These are phyloP conservation scores for Vitis vinifera DNA, from an alignment of 164 flowering plant genomes.

Conservation along the genomic window DNA sequence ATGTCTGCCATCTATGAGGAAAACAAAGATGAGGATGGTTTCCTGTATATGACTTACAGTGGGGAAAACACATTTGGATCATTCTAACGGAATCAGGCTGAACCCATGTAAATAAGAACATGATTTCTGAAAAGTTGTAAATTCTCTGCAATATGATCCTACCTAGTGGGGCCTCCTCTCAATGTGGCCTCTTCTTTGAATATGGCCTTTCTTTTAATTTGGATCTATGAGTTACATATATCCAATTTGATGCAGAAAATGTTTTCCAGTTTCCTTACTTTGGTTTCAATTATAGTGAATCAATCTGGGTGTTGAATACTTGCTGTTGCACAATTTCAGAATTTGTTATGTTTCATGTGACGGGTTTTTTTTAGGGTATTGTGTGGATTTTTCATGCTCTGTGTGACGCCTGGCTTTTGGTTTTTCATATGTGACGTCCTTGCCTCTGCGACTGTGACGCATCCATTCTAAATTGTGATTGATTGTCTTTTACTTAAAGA, in stretches of 20 bases:
- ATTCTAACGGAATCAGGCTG: constrained; percentile 13
- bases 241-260: constrained; percentile 1
- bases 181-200: neutral
- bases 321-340: too few relatives aligned
- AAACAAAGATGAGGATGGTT: constrained; percentile 83
- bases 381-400: too few relatives aligned
- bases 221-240: neutral
- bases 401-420: too few relatives aligned
- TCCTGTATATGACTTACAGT: constrained; percentile 92
- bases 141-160: neutral
- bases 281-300: neutral
- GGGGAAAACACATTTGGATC: constrained; percentile 89
- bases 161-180: neutral
- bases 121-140: constrained; percentile 1
- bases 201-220: neutral
- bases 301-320: too few relatives aligned
- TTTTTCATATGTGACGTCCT: too few relatives aligned
- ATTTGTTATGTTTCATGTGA: too few relatives aligned
- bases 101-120: constrained; percentile 9
- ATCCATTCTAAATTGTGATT: too few relatives aligned
- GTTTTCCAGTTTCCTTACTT: neutral
- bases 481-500: too few relatives aligned
- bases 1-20: constrained; percentile 89
- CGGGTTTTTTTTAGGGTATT: too few relatives aligned
- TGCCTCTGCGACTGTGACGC: too few relatives aligned